Evolutionary conservation across 805 yeast genomes (phyloP).

Genomic region (Torulaspora indica): DNA sequence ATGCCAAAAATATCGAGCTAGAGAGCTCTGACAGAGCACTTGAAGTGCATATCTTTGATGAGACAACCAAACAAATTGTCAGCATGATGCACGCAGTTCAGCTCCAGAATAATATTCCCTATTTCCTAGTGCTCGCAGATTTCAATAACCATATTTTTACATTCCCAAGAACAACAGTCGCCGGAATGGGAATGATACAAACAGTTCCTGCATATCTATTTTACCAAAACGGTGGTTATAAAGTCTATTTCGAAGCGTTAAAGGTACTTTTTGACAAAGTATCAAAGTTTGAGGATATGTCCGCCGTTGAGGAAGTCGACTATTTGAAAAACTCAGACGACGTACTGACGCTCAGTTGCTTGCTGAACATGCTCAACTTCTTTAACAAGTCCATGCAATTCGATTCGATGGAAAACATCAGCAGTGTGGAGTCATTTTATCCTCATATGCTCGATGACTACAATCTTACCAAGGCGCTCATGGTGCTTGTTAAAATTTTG

Average conservation of each 20-base stretch:
- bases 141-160: conserved; percentile 37
- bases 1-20: conserved; percentile 37
- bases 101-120: conserved; percentile 26
- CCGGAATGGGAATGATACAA: conserved; percentile 32
- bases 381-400: conserved; percentile 44
- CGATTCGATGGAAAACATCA: conserved; percentile 33
- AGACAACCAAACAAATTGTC: conserved; percentile 29
- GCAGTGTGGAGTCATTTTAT: conserved; percentile 24
- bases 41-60: conserved; percentile 42
- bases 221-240: conserved; percentile 48
- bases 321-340: conserved; percentile 38
- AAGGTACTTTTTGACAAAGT: conserved; percentile 23
- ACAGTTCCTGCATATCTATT: conserved; percentile 45
- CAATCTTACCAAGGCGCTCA: conserved; percentile 23
- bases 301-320: conserved; percentile 37
- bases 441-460: conserved; percentile 23
- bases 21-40: conserved; percentile 36
- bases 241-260: conserved; percentile 22
- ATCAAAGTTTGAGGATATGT: conserved; percentile 24
- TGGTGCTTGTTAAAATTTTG: conserved; percentile 23
- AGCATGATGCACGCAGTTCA: conserved; percentile 27
- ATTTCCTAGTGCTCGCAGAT: conserved; percentile 37
- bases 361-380: conserved; percentile 42
- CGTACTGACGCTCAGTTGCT: conserved; percentile 38
- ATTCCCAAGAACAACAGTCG: conserved; percentile 31